Conservation (phyloP, 306 rosid genomes). For the Malus fusca region DNA sequence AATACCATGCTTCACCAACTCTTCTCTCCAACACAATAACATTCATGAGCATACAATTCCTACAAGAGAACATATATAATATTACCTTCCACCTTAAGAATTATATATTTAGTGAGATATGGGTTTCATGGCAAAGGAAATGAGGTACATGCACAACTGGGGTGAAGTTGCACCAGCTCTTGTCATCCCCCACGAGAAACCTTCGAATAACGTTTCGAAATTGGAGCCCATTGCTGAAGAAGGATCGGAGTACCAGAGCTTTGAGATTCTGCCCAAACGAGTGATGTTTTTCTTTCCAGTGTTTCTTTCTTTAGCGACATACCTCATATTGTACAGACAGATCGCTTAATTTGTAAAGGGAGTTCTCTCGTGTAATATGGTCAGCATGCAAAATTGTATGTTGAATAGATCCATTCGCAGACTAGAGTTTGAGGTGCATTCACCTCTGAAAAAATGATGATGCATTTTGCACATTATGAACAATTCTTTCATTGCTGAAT, state of each 20-base stretch:
- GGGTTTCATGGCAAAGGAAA: slow-evolving; percentile 10
- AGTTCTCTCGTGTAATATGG: neutral
- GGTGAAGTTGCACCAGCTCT: slow-evolving; percentile 4
- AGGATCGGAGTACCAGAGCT: neutral
- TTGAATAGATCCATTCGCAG: neutral
- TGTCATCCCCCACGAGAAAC: slow-evolving; percentile 5
- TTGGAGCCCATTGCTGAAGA: slow-evolving; percentile 15
- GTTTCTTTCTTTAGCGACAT: neutral
- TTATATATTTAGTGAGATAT: neutral
- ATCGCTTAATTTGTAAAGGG: neutral
- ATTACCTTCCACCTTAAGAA: neutral
- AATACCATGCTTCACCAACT: neutral
- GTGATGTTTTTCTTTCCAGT: slow-evolving; percentile 4
- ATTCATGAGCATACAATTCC: neutral
- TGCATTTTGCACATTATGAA: neutral
- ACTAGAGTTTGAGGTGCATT: neutral
- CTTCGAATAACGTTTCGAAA: slow-evolving; percentile 9
- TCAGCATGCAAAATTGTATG: neutral
- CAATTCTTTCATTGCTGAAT: neutral
- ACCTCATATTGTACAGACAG: neutral
- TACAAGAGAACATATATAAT: neutral
- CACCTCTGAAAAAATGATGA: neutral
- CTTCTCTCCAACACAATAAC: neutral
- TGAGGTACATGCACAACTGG: slow-evolving; percentile 6
- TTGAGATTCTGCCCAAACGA: slow-evolving; percentile 1